These are phyloP conservation scores for Tardiomyces depauwii DNA, from an alignment of 1,139 yeast genomes.

Conservation along the genomic window DNA sequence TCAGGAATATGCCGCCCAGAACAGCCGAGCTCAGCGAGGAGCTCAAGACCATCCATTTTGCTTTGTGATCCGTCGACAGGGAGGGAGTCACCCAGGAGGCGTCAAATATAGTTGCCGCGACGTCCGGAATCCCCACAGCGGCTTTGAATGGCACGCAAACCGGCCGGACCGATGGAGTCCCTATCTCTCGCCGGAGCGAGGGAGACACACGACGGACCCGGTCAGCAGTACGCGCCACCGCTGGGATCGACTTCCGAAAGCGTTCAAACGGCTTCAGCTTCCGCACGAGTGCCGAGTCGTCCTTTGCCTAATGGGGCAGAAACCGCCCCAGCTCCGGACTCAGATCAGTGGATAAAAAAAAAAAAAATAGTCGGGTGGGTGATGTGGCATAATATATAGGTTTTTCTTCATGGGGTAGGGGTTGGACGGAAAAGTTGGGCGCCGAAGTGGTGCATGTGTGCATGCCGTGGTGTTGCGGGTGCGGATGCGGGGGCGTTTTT, in stretches of 20 bases:
- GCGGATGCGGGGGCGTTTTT: too few species aligned
- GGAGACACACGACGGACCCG: slow-evolving; percentile 18
- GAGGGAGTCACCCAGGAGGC: slow-evolving; percentile 17
- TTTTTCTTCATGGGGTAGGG: too few species aligned
- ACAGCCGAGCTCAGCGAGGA: slow-evolving; percentile 25
- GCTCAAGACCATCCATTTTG: slow-evolving; percentile 24
- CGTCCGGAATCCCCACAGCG: slow-evolving; percentile 2
- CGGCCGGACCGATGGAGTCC: slow-evolving; percentile 16
- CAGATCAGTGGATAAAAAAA: slow-evolving; percentile 12
- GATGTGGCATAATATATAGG: too few species aligned
- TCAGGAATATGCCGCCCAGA: slow-evolving; percentile 80
- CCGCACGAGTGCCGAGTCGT: slow-evolving; percentile 18
- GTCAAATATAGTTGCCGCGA: slow-evolving; percentile 7
- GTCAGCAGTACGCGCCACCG: slow-evolving; percentile 2
- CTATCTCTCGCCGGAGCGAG: slow-evolving; percentile 16
- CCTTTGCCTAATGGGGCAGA: slow-evolving; percentile 7
- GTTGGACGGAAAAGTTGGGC: too few species aligned
- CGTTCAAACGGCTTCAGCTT: slow-evolving; percentile 14
- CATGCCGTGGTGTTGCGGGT: too few species aligned
- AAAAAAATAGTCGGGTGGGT: slow-evolving; percentile 1
- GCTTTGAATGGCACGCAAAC: slow-evolving; percentile 7
- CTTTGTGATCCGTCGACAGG: slow-evolving; percentile 32
- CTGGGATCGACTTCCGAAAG: background rate
- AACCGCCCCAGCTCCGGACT: slow-evolving; percentile 13
- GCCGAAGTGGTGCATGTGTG: too few species aligned